Evolutionary conservation across 139 green algal species (phyloP).

Genomic region (Chlorokybus atmophyticus): DNA sequence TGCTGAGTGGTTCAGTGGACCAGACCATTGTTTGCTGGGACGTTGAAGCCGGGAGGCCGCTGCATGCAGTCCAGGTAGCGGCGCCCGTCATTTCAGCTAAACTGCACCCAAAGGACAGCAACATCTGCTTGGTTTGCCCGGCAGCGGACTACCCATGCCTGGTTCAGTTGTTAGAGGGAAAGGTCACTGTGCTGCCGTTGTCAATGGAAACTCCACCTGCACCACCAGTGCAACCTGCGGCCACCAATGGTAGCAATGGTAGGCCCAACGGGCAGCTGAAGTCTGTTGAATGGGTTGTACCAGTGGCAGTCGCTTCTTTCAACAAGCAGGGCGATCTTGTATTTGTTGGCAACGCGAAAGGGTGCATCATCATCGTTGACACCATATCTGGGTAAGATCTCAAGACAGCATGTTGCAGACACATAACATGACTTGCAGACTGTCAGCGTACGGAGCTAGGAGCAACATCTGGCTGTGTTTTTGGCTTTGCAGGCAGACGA

Average conservation of each 20-base stretch:
- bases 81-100: conserved; percentile 7
- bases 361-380: conserved; percentile 47
- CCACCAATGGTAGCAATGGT: too few relatives aligned
- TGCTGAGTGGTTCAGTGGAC: conserved; percentile 44
- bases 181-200: conserved; percentile 5
- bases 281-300: too few relatives aligned
- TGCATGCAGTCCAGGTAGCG: background rate
- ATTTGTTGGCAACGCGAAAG: conserved; percentile 34
- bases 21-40: conserved; percentile 46
- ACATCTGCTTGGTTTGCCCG: conserved; percentile 29
- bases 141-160: conserved; percentile 32
- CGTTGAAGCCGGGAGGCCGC: conserved; percentile 23
- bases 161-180: conserved; percentile 27
- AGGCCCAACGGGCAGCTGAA: too few relatives aligned
- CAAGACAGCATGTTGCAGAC: too few relatives aligned
- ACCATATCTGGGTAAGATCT: too few relatives aligned
- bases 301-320: conserved; percentile 12
- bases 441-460: background rate
- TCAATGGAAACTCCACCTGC: too few relatives aligned
- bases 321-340: conserved; percentile 34
- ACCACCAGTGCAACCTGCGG: too few relatives aligned
- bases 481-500: conserved; percentile 17
- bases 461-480: background rate
- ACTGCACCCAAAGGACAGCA: conserved; percentile 15
- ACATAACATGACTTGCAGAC: too few relatives aligned